Conservation (phyloP, 140 eudicot genomes). For the Stevia rebaudiana region DNA sequence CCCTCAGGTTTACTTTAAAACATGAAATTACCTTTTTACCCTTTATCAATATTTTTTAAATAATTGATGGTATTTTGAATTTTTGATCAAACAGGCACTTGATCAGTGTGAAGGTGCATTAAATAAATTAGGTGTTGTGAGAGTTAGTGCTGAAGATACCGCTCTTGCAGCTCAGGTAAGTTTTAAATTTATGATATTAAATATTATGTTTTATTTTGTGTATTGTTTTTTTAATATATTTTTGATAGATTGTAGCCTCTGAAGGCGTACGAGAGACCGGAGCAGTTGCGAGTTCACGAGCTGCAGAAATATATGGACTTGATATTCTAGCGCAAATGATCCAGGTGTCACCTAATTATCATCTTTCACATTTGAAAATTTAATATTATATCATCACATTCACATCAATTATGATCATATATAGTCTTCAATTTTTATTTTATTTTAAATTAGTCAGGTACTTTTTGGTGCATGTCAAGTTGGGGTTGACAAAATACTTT, state of each 20-base stretch:
- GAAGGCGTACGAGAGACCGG: slow-evolving; percentile 72
- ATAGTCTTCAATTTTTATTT: neutral
- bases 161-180: slow-evolving; percentile 95
- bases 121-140: slow-evolving; percentile 58
- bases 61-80: neutral
- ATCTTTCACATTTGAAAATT: neutral
- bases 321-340: slow-evolving; percentile 66
- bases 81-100: slow-evolving; percentile 53
- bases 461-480: neutral
- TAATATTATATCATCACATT: neutral
- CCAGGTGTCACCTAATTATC: slow-evolving; percentile 50
- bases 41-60: neutral
- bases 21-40: slow-evolving; percentile 4
- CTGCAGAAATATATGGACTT: slow-evolving; percentile 92
- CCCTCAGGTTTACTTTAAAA: slow-evolving; percentile 57
- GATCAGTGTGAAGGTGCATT: slow-evolving; percentile 70
- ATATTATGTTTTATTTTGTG: neutral
- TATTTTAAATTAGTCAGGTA: no score
- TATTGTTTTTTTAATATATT: neutral
- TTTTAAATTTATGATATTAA: neutral
- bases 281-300: slow-evolving; percentile 93
- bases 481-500: neutral
- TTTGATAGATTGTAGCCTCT: slow-evolving; percentile 68
- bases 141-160: slow-evolving; percentile 67
- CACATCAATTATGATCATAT: neutral